Base-by-base conservation (phyloP, 129 eudicot species). In the Artemisia tridentata region DNA sequence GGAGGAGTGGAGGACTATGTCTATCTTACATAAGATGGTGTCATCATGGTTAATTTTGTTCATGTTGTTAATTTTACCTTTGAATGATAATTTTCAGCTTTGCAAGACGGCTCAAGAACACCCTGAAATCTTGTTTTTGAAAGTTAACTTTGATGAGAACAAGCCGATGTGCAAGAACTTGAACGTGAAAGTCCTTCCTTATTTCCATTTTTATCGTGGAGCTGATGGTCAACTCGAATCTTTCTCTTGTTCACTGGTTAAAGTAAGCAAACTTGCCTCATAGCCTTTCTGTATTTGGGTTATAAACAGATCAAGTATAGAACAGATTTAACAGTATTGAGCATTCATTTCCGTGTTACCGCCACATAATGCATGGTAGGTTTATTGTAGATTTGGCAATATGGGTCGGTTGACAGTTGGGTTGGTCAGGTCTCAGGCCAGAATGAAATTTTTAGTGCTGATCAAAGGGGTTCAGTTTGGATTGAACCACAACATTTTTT, bases 171-270 rank as follows among this genome's bases (percentile, higher is more conserved):
- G 96, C 85, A 93, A 93, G 81, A 85, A 54, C 79, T 82, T 90
- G 92, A 90, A 93, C 11, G 99, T 93, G 12, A 93, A 88, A 80
- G 99, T 93, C 60, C 99, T 93, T 76, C 99, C 99, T 0, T 87
- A 72, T 80, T 93, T 93, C 79, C 97, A 93, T 75, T 93, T 93
- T 73, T 93, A 89, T 65, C 97, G 99, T 27, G 99, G 99, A 51
- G 96, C 96, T 8, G 99, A 93, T 77, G 95, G 95, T 65, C 92
- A 80, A 73, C 87, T 93, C 16, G 99, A 93, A 66, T 53, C 92
- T 6, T 95, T 93, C 77, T 90, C 99, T 47, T 95, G 99, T 81
- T 90, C 96, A 58, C 93, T 95, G 19, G 96, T 91, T 47, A 95
- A 95, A 82, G 96, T 92, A 81, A 83, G 91, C 50, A 75, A 38